These are phyloP conservation scores for Pichia sp. DNA, from an alignment of 1,139 yeast genomes.

Conservation along the genomic window DNA sequence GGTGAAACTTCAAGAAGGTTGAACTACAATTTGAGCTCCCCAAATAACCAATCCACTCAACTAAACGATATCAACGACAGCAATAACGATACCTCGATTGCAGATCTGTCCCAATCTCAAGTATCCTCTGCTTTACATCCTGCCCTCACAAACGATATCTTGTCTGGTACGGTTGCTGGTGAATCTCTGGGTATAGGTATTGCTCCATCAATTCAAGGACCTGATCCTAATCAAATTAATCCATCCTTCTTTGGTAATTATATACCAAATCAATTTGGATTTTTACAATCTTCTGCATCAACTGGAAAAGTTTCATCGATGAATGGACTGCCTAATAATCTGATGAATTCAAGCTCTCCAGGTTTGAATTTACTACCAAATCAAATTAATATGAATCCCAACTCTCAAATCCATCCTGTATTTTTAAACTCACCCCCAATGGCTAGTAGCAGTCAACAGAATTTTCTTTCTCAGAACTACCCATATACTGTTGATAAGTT, in stretches of 20 bases:
- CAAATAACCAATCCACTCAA: conserved; percentile 14
- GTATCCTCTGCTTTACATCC: conserved; percentile 17
- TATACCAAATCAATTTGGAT: conserved; percentile 15
- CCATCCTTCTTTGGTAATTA: conserved; percentile 13
- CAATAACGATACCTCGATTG: conserved; percentile 17
- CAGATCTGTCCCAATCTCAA: not conserved
- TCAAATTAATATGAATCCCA: conserved; percentile 10
- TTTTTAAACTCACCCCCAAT: conserved; percentile 7
- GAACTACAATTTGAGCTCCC: conserved; percentile 26
- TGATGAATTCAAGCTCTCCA: conserved; percentile 5
- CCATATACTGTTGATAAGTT: conserved; percentile 1
- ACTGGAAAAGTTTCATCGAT: conserved; percentile 11
- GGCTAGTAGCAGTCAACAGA: not conserved
- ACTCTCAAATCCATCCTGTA: conserved; percentile 6
- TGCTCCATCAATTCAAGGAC: conserved; percentile 3
- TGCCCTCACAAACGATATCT: conserved; percentile 26
- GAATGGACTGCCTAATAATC: conserved; percentile 10
- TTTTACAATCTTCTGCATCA: conserved; percentile 9
- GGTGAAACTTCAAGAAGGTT: conserved; percentile 29
- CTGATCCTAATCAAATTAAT: conserved; percentile 6
- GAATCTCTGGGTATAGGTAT: conserved; percentile 30
- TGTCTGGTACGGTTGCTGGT: conserved; percentile 24
- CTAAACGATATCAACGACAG: conserved; percentile 2
- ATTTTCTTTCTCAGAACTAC: conserved; percentile 4
- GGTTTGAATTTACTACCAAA: conserved; percentile 10